Conservation (phyloP, 148 eudicot genomes). For the Dysphania ambrosioides region DNA sequence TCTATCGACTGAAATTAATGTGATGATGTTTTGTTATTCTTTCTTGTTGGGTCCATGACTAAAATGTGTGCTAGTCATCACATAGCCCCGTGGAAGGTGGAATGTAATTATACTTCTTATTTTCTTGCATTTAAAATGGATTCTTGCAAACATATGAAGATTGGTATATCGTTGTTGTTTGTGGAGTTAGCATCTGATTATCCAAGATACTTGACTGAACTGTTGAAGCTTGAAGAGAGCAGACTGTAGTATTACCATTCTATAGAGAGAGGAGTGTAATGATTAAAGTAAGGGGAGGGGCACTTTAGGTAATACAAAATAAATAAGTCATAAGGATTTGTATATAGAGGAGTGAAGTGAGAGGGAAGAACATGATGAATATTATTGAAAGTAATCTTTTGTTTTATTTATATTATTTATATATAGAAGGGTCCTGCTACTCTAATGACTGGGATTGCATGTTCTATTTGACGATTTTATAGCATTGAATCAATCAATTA, state of each 20-base stretch:
- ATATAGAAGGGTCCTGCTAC: too few relatives aligned
- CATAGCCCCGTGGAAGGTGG: neutral
- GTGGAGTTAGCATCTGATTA: neutral
- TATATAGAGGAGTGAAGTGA: too few relatives aligned
- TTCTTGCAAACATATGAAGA: neutral
- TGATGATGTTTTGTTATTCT: neutral
- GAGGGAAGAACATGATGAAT: too few relatives aligned
- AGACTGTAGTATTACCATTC: neutral
- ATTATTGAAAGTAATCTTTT: too few relatives aligned
- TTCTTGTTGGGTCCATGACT: neutral
- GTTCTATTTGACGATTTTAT: too few relatives aligned
- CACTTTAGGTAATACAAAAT: too few relatives aligned
- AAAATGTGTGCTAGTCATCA: neutral
- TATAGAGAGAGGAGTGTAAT: too few relatives aligned
- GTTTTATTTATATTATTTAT: too few relatives aligned
- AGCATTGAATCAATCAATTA: too few relatives aligned
- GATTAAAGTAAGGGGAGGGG: too few relatives aligned
- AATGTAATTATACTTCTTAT: neutral
- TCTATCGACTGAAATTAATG: slow-evolving; percentile 1
- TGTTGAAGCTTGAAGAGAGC: neutral
- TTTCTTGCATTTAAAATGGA: neutral
- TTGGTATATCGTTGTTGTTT: neutral
- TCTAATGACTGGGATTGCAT: too few relatives aligned
- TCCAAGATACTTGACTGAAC: neutral
- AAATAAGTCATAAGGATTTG: too few relatives aligned